Percentiles rank a stretch among this genome's conserved stretches.
Conservation (phyloP, 805 yeast genomes). For the Kazachstania psychrophila region DNA sequence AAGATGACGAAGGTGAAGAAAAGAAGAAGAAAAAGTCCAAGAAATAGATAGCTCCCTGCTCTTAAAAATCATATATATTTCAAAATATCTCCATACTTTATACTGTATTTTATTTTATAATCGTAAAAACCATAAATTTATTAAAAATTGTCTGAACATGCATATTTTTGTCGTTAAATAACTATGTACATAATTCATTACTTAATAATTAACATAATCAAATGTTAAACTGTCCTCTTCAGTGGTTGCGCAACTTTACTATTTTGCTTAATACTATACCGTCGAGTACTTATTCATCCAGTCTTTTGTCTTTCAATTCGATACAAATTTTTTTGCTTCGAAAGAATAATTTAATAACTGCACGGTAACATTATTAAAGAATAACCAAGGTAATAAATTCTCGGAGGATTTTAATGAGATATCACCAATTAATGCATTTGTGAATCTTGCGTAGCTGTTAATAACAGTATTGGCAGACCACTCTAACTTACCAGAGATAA, state of each 20-base stretch:
- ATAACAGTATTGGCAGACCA: conserved; percentile 14
- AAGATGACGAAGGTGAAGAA: conserved; percentile 25
- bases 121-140: too few relatives aligned
- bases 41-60: conserved; percentile 23
- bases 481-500: conserved; percentile 10
- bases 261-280: too few relatives aligned
- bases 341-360: conserved; percentile 15
- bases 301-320: not conserved
- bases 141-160: too few relatives aligned
- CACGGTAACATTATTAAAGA: conserved; percentile 12
- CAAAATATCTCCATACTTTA: not conserved
- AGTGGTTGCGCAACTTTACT: too few relatives aligned
- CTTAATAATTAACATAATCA: too few relatives aligned
- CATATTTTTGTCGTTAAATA: too few relatives aligned
- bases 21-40: conserved; percentile 36
- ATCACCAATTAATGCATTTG: conserved; percentile 23
- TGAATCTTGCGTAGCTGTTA: conserved; percentile 18
- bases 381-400: conserved; percentile 15
- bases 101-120: conserved; percentile 3
- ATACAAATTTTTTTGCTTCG: conserved; percentile 11
- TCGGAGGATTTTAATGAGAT: conserved; percentile 14
- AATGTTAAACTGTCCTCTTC: too few relatives aligned
- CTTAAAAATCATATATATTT: not conserved
- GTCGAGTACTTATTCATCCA: too few relatives aligned
- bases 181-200: too few relatives aligned